Base-by-base conservation (phyloP, 148 eudicot genomes). In the Rhododendron kiyosumense region DNA sequence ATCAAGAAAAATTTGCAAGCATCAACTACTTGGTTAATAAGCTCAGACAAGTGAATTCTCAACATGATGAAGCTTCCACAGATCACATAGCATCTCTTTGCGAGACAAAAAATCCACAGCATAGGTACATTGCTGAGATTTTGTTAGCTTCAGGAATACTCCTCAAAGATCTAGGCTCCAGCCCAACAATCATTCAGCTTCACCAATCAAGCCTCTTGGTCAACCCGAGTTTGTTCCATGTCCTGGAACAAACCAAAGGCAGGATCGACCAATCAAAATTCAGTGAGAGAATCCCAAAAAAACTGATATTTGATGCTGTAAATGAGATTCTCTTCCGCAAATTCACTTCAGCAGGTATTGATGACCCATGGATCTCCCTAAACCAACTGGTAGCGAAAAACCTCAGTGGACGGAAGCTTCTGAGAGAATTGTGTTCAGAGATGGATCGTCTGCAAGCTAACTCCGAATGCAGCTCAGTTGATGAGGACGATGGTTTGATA, bases 251-350 rank as follows among this genome's bases (percentile, higher is more conserved):
- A 88, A 91, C 88, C 36, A 88, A 87, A 84, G 89, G 80, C 78
- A 87, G 83, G 84, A 89, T 81, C 12, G 84, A 49, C 63, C 77
- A 82, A 76, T 82, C 85, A 73, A 90, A 85, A 80, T 30, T 73
- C 59, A 76, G 51, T 1, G 87, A 87, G 85, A 91, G 83, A 82
- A 87, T 36, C 32, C 88, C 67, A 30, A 92, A 94, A 57, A 91
- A 88, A 86, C 87, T 94, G 7, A 88, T 92, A 78, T 95, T 95
- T 85, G 98, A 95, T 76, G 85, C 90, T 41, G 93, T 92, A 15
- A 90, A 94, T 87, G 94, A 95, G 75, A 91, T 91, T 61, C 87
- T 95, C 46, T 87, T 85, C 57, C 87, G 36, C 76, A 90, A 92
- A 87, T 76, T 90, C 46, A 63, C 85, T 84, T 84, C 88, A 71